These are phyloP conservation scores for Saccharomycopsis crataegensis DNA, from an alignment of 1,139 yeast genomes.

Conservation along the genomic window DNA sequence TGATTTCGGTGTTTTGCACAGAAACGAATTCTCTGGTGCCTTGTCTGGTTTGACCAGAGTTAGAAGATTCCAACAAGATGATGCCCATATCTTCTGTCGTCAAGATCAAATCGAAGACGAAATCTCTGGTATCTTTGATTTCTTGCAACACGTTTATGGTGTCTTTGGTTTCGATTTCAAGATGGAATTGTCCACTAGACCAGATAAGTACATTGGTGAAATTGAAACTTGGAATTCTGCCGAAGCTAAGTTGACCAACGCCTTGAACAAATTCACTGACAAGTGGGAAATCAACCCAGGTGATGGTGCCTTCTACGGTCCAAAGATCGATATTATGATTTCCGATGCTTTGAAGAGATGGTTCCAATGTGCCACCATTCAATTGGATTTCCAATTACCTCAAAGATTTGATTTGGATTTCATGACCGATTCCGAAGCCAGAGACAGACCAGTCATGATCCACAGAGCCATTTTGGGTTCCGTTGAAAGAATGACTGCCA, in stretches of 20 bases:
- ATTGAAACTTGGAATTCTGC: conserved; percentile 85
- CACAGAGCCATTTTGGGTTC: conserved; percentile 98
- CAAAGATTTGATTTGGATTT: conserved; percentile 82
- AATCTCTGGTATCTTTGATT: conserved; percentile 71
- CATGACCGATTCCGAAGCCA: conserved; percentile 59
- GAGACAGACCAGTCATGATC: conserved; percentile 86
- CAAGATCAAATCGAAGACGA: conserved; percentile 80
- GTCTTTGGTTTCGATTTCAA: conserved; percentile 82
- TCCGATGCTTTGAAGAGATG: conserved; percentile 88
- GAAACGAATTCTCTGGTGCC: conserved; percentile 94
- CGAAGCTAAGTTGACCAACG: conserved; percentile 66
- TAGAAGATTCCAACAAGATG: conserved; percentile 97
- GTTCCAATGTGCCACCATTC: conserved; percentile 98
- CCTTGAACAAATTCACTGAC: conserved; percentile 71
- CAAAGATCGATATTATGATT: conserved; percentile 91
- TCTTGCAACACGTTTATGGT: conserved; percentile 72
- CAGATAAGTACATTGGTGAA: conserved; percentile 85
- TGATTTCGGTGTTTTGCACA: conserved; percentile 90
- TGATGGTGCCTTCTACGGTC: conserved; percentile 99
- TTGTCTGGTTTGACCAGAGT: conserved; percentile 87
- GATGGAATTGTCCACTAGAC: conserved; percentile 90
- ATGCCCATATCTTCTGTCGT: conserved; percentile 95
- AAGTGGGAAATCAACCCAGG: conserved; percentile 90
- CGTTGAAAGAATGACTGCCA: conserved; percentile 97
- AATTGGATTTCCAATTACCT: conserved; percentile 96